These are phyloP conservation scores for Tetradesmus obliquus DNA, from an alignment of 139 green algal genomes.

Conservation along the genomic window DNA sequence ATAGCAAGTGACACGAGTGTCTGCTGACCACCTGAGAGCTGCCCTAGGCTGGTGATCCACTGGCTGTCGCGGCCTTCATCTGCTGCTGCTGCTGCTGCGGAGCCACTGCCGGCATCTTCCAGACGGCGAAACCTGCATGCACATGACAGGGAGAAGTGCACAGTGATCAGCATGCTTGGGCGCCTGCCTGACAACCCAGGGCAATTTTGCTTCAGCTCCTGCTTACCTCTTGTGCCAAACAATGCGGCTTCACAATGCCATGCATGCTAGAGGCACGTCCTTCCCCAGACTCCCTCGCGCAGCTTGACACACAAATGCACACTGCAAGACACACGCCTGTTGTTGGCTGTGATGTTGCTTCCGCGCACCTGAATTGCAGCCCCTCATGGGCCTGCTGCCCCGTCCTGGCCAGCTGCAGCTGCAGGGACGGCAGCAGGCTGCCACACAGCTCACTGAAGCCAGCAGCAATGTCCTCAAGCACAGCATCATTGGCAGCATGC, in stretches of 20 bases:
- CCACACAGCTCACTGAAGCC: conserved; percentile 44
- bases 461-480: conserved; percentile 39
- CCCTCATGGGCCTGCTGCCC: conserved; percentile 21
- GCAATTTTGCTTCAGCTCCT: no score
- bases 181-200: no score
- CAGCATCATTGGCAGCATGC: conserved; percentile 42
- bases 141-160: not conserved
- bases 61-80: not conserved
- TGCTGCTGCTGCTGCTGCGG: conserved; percentile 7
- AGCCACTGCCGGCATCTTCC: not conserved
- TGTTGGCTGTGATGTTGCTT: not conserved
- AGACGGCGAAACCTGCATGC: not conserved
- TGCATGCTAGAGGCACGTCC: no score
- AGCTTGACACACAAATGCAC: no score
- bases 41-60: conserved; percentile 43
- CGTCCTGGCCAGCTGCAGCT: conserved; percentile 34
- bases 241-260: no score
- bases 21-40: conserved; percentile 73
- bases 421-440: conserved; percentile 50
- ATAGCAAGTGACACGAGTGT: conserved; percentile 71
- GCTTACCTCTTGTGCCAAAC: no score
- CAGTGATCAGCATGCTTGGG: not conserved
- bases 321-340: no score
- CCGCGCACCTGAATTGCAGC: conserved; percentile 34
- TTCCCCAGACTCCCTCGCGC: no score